A percentile compares a stretch with the other conserved stretches of the same genome.
Conservation (phyloP, 2,329 filamentous ascomycete genomes). For the Aureobasidium leucospermi region DNA sequence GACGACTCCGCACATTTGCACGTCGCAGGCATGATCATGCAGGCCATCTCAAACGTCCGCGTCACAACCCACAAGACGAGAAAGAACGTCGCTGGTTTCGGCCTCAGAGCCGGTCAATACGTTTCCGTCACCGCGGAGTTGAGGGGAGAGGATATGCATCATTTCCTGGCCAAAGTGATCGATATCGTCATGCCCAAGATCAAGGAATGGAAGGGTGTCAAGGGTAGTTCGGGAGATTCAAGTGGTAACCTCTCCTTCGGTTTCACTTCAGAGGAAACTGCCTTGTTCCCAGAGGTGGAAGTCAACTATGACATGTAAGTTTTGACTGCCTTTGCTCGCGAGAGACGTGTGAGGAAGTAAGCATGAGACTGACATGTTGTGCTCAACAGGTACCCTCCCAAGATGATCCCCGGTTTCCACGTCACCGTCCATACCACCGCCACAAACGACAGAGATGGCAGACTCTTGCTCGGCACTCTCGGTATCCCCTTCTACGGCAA, state of each 20-base stretch:
- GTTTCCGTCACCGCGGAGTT: slow-evolving; percentile 72
- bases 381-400: slow-evolving; percentile 50
- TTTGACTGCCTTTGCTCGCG: neutral
- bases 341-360: neutral
- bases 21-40: slow-evolving; percentile 74
- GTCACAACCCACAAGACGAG: slow-evolving; percentile 63
- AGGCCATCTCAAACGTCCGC: slow-evolving; percentile 75
- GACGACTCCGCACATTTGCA: slow-evolving; percentile 69
- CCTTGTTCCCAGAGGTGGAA: slow-evolving; percentile 87
- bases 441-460: slow-evolving; percentile 75
- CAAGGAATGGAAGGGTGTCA: slow-evolving; percentile 89
- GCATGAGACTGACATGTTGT: neutral
- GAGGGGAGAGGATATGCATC: slow-evolving; percentile 71
- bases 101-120: slow-evolving; percentile 61
- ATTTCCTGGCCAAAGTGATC: slow-evolving; percentile 85
- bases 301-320: slow-evolving; percentile 86
- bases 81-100: slow-evolving; percentile 67
- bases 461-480: slow-evolving; percentile 63
- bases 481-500: slow-evolving; percentile 81
- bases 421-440: slow-evolving; percentile 79
- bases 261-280: slow-evolving; percentile 65
- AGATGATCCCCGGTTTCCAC: slow-evolving; percentile 79
- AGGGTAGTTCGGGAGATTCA: slow-evolving; percentile 70
- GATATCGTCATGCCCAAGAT: slow-evolving; percentile 89
- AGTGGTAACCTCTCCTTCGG: slow-evolving; percentile 84